A percentile compares a stretch with the other conserved stretches of the same genome.
Evolutionary conservation across 306 rosid genomes (phyloP).

Genomic region (Neltuma alba): DNA sequence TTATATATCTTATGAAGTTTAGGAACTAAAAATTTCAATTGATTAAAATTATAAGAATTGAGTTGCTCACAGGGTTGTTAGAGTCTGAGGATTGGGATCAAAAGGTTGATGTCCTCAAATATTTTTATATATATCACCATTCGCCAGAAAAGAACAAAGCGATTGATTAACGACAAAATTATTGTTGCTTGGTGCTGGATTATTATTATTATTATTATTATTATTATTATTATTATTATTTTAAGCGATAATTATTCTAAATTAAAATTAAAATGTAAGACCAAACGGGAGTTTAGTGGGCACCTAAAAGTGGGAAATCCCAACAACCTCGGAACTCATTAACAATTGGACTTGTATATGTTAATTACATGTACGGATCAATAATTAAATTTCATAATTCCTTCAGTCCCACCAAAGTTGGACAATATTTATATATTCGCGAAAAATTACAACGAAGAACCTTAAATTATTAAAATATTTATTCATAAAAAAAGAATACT

Average conservation of each 20-base stretch:
- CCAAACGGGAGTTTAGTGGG: not conserved
- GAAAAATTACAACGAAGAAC: not conserved
- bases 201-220: not conserved
- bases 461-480: too few relatives aligned
- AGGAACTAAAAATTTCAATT: too few relatives aligned
- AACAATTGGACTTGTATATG: constrained; percentile 14
- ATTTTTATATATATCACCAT: not conserved
- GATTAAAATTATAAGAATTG: too few relatives aligned
- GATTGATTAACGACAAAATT: not conserved
- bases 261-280: not conserved
- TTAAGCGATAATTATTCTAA: not conserved
- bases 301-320: constrained; percentile 5
- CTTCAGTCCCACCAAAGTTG: not conserved
- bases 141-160: not conserved
- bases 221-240: not conserved
- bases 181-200: constrained; percentile 4
- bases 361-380: constrained; percentile 11
- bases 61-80: too few relatives aligned
- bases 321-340: constrained; percentile 37
- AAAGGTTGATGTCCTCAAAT: too few relatives aligned
- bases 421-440: not conserved
- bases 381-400: not conserved
- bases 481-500: too few relatives aligned
- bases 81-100: too few relatives aligned
- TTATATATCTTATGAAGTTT: too few relatives aligned